These are phyloP conservation scores for Lablab purpureus DNA, from an alignment of 306 rosid species.

Conservation along the genomic window DNA sequence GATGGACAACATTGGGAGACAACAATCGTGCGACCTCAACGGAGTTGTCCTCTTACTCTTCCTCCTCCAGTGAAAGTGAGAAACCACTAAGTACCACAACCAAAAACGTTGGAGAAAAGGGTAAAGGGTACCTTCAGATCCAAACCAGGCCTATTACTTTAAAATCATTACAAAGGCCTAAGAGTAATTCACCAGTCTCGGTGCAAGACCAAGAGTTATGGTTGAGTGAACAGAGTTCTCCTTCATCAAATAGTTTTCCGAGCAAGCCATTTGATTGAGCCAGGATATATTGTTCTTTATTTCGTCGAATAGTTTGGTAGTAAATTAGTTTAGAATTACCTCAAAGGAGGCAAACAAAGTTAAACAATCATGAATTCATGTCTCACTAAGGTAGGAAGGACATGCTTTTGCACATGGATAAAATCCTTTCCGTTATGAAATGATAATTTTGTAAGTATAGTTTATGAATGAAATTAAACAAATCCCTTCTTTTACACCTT, in stretches of 20 bases:
- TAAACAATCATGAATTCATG: constrained; percentile 1
- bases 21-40: constrained; percentile 55
- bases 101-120: constrained; percentile 46
- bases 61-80: constrained; percentile 61
- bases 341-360: neutral
- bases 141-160: constrained; percentile 42
- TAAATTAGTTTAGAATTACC: constrained; percentile 47
- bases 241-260: constrained; percentile 73
- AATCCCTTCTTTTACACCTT: neutral
- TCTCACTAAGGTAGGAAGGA: neutral
- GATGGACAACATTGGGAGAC: constrained; percentile 55
- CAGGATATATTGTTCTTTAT: constrained; percentile 45
- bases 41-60: constrained; percentile 57
- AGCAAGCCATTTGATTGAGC: constrained; percentile 58
- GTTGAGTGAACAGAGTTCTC: constrained; percentile 87
- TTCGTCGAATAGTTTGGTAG: constrained; percentile 64
- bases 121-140: constrained; percentile 28
- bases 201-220: constrained; percentile 77
- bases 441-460: neutral
- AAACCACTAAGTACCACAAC: constrained; percentile 52
- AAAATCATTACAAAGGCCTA: constrained; percentile 46
- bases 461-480: neutral
- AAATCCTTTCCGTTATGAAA: neutral
- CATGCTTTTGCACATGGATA: neutral
- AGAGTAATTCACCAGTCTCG: constrained; percentile 64